Evolutionary conservation across 345 rosid genomes (phyloP), one percentile per base, ranked within the genome.

Genomic region (Barbarea vulgaris): DNA sequence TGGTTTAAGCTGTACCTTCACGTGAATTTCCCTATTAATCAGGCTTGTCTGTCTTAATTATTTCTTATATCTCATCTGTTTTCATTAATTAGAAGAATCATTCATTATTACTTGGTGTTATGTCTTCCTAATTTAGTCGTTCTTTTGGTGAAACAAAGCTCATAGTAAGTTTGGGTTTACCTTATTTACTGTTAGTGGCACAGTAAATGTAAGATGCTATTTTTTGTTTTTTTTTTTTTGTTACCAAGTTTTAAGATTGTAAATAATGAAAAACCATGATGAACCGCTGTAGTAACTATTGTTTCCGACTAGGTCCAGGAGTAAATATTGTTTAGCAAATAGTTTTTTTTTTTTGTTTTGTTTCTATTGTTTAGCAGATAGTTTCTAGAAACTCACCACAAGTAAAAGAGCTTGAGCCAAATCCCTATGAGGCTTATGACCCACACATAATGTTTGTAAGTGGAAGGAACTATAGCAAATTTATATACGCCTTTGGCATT

Each of bases 1-100:
- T 53, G 70, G 65, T 30, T 76, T 77, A 70, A 70, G 76, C 80
- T 63, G 76, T 63, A 21, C 17, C 24, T 77, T 77, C 80, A 77
- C 80, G 76, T 77, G 75, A 68, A 63, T 7, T 54, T 70, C 34
- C 56, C 42, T 63, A 65, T 24, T 63, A 54, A 77, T 63, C 54
- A 24, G 80, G 33, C 44, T 52, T 36, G 6, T 42, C 59, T 77
- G 66, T 42, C 52, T 70, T 66, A 25, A 39, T 31, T 18, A 42
- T 56, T 64, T 39, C 14, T 11, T 31, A 31, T 10, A 14, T 52
- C 12, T 55, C 21, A 57, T 56, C 9, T 56, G n/a, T 66, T 58
- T 74, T n/a, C 41, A 42, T 74, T 42, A 27, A 12, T 24, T 56
- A 47, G 17, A 56, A 74, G 2, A 66, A 25, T 46, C 50, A 13